Conservation (phyloP, 805 yeast species). For the Lachancea meyersii region DNA sequence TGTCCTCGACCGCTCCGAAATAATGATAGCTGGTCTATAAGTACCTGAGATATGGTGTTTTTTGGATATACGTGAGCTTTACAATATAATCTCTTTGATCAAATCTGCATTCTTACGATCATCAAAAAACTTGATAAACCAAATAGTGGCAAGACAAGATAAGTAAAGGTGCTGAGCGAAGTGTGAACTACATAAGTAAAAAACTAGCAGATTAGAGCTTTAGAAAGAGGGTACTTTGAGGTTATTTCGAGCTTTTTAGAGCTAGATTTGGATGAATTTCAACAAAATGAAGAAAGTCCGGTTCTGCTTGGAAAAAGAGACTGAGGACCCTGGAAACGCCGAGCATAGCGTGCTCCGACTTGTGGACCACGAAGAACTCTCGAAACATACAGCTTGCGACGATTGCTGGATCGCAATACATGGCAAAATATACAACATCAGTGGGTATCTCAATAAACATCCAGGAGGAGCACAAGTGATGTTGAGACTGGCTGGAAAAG, state of each 20-base stretch:
- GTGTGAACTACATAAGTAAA: not conserved
- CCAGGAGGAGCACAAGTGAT: constrained; percentile 26
- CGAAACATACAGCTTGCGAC: constrained; percentile 11
- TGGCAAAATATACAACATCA: constrained; percentile 22
- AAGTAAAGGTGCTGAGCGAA: not conserved
- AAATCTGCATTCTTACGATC: no score
- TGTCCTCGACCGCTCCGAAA: no score
- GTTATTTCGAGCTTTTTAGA: not conserved
- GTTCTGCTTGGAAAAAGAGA: constrained; percentile 1
- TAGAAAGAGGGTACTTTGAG: not conserved
- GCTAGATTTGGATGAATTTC: not conserved
- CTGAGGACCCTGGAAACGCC: not conserved
- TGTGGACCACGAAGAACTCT: constrained; percentile 16
- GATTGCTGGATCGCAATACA: constrained; percentile 25
- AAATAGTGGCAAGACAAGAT: not conserved
- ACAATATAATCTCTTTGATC: no score
- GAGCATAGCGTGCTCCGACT: constrained; percentile 2
- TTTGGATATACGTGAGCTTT: no score
- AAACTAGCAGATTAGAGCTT: not conserved
- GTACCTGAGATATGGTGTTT: no score
- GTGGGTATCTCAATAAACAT: constrained; percentile 18
- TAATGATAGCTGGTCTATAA: not conserved
- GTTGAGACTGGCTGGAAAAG: constrained; percentile 22
- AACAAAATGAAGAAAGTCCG: constrained; percentile 3
- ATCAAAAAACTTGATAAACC: no score